A percentile compares a stretch with the other conserved stretches of the same genome.
Evolutionary conservation across 495 filamentous ascomycete species (phyloP).

Genomic region (Talaromyces wortmannii): DNA sequence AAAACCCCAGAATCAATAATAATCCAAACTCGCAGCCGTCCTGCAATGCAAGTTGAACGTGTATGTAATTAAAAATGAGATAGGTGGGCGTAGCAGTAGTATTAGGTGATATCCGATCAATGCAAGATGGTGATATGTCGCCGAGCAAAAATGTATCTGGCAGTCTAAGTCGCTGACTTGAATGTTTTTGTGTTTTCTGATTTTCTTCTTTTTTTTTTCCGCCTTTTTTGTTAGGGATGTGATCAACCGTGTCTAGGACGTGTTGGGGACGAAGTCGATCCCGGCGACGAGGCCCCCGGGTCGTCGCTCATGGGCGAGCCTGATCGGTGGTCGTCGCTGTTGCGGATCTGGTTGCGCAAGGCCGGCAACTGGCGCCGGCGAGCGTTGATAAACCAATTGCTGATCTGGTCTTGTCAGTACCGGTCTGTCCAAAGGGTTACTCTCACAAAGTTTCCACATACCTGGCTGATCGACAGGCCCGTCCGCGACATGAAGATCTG

Average conservation of each 20-base stretch:
- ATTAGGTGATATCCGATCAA: too few species aligned
- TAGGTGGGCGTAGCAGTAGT: too few species aligned
- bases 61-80: neutral
- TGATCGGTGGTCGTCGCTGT: slow-evolving; percentile 22
- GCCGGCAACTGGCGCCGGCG: slow-evolving; percentile 69
- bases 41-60: neutral
- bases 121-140: too few species aligned
- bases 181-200: too few species aligned
- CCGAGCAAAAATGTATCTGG: too few species aligned
- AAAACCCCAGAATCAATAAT: neutral
- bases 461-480: slow-evolving; percentile 74
- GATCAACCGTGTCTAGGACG: neutral
- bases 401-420: slow-evolving; percentile 51
- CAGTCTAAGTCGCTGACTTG: neutral
- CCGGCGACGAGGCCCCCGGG: slow-evolving; percentile 15
- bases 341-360: slow-evolving; percentile 50
- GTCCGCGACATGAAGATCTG: slow-evolving; percentile 71
- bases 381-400: slow-evolving; percentile 96
- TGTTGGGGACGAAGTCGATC: slow-evolving; percentile 24
- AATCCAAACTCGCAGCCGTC: neutral
- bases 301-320: slow-evolving; percentile 41
- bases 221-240: neutral
- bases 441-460: slow-evolving; percentile 14
- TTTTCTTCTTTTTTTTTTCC: too few species aligned
- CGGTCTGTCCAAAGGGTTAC: neutral